phyloP scores from a whole-genome alignment of 1,139 yeast species.

The Yamadazyma friedrichii region DNA sequence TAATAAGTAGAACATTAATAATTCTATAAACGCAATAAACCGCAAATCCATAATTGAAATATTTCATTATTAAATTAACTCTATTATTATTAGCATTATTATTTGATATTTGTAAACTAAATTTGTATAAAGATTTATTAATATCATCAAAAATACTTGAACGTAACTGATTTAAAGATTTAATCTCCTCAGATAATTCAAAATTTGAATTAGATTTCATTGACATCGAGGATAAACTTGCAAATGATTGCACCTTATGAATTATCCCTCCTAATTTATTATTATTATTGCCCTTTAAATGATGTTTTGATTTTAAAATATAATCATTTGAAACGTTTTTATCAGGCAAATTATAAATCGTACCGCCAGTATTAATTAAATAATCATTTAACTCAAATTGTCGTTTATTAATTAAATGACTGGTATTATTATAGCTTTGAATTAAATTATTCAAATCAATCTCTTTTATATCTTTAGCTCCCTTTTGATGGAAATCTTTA shows the following conservation, averaged over 20 bases:
- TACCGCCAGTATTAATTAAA: slow-evolving; percentile 25
- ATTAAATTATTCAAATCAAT: slow-evolving; percentile 30
- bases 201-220: slow-evolving; percentile 19
- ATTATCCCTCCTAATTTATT: slow-evolving; percentile 25
- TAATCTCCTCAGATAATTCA: slow-evolving; percentile 39
- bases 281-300: background rate
- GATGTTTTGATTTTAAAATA: background rate
- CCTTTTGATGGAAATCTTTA: slow-evolving; percentile 4
- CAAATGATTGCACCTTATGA: slow-evolving; percentile 45
- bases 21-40: slow-evolving; percentile 66
- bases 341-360: slow-evolving; percentile 21
- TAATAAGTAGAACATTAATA: slow-evolving; percentile 42
- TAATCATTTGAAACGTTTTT: slow-evolving; percentile 1
- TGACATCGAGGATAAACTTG: slow-evolving; percentile 23
- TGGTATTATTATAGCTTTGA: slow-evolving; percentile 41
- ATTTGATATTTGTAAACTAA: slow-evolving; percentile 12
- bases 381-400: slow-evolving; percentile 28
- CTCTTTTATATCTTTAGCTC: slow-evolving; percentile 14
- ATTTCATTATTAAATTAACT: slow-evolving; percentile 4
- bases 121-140: slow-evolving; percentile 19
- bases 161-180: slow-evolving; percentile 27
- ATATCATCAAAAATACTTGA: slow-evolving; percentile 32
- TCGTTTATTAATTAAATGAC: slow-evolving; percentile 32
- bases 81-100: too few species aligned
- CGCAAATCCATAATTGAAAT: slow-evolving; percentile 40